Percentiles rank a stretch among this genome's conserved stretches.
Conservation (phyloP, 495 filamentous ascomycete species). For the Diplogelasinospora grovesii region DNA sequence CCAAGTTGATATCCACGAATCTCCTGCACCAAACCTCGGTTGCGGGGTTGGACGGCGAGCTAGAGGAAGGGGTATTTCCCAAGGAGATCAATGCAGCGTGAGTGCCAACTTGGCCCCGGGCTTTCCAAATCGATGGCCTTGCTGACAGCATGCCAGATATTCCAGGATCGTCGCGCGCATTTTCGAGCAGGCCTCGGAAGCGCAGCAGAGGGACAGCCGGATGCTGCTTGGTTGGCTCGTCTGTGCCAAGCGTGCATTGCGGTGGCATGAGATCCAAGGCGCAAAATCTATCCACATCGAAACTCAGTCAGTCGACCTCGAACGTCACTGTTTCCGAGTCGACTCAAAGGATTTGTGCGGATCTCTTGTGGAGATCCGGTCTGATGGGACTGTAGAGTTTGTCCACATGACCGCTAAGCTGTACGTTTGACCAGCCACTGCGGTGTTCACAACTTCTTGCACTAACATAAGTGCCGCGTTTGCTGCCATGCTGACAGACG, state of each 20-base stretch:
- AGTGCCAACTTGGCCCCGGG: too few species aligned
- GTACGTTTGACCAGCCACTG: too few species aligned
- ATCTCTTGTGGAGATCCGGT: constrained; percentile 33
- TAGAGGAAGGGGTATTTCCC: background rate
- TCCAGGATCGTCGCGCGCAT: constrained; percentile 1
- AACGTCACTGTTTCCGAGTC: constrained; percentile 17
- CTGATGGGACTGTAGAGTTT: constrained; percentile 29
- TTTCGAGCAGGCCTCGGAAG: background rate
- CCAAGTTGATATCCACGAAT: background rate
- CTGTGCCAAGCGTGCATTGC: constrained; percentile 36
- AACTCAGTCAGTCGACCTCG: constrained; percentile 16
- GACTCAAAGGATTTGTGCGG: constrained; percentile 37
- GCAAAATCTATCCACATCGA: constrained; percentile 30
- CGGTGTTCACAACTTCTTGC: too few species aligned
- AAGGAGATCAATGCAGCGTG: background rate
- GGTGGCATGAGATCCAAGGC: constrained; percentile 40
- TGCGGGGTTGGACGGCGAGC: background rate
- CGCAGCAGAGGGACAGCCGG: background rate
- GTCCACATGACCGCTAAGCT: constrained; percentile 41
- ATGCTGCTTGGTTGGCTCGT: constrained; percentile 39
- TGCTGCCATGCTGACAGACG: constrained; percentile 1
- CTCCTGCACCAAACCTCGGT: background rate
- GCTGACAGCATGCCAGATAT: background rate
- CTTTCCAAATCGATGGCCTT: too few species aligned
- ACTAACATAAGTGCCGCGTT: constrained; percentile 30